phyloP scores from a whole-genome alignment of 1,139 yeast genomes.

The Tardiomyces digboiensis region DNA sequence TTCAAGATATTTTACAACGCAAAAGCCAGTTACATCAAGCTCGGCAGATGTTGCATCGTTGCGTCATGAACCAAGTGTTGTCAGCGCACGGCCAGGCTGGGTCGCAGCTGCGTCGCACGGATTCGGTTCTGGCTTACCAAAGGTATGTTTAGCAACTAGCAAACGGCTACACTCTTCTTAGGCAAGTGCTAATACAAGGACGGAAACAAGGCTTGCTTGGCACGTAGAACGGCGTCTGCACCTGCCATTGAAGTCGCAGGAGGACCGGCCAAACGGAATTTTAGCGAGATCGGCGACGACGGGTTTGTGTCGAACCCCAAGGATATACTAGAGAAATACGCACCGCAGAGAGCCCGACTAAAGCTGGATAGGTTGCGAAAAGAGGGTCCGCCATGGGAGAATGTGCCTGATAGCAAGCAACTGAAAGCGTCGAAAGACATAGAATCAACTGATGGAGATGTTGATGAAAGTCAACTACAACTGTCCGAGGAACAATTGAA shows the following conservation, averaged over 20 bases:
- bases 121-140: neutral
- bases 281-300: neutral
- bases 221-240: neutral
- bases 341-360: neutral
- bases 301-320: neutral
- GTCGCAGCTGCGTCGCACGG: neutral
- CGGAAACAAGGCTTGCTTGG: no score
- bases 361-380: neutral
- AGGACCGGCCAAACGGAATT: neutral
- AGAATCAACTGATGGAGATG: no score
- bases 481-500: conserved; percentile 37
- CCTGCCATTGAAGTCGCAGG: neutral
- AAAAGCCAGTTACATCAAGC: no score
- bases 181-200: no score
- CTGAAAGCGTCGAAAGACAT: no score
- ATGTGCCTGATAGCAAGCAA: no score
- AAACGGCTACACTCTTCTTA: no score
- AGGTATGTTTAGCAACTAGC: neutral
- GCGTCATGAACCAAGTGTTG: no score
- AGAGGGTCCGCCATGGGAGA: no score
- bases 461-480: no score
- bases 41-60: no score
- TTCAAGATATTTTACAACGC: no score
- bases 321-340: neutral
- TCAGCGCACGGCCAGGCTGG: neutral